These are phyloP conservation scores for Aspergillus sclerotiicarbonarius DNA, from an alignment of 495 filamentous ascomycete genomes.

Conservation along the genomic window DNA sequence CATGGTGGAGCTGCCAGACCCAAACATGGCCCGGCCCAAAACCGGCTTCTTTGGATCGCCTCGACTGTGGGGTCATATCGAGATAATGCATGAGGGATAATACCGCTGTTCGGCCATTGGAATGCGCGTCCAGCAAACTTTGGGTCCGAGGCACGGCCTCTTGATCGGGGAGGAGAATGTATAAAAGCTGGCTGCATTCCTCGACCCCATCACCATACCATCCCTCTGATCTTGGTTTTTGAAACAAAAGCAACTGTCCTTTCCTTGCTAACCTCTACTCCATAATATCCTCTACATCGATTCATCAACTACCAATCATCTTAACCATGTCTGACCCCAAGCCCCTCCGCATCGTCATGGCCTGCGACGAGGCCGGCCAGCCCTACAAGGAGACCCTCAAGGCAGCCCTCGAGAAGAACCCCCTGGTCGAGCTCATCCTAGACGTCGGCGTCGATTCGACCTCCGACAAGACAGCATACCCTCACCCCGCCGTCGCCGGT, in stretches of 20 bases:
- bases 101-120: not conserved
- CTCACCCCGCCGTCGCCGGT: constrained; percentile 72
- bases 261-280: not conserved
- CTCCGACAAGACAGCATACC: constrained; percentile 79
- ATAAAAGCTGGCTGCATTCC: not conserved
- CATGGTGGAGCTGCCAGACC: constrained; percentile 9
- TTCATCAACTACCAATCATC: too few relatives aligned
- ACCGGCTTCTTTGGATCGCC: constrained; percentile 2
- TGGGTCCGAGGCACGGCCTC: constrained; percentile 12
- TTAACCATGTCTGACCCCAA: constrained; percentile 42
- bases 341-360: constrained; percentile 59
- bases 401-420: constrained; percentile 62
- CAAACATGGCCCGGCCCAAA: not conserved
- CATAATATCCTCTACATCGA: too few relatives aligned
- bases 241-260: not conserved
- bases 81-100: not conserved
- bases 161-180: not conserved
- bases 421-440: constrained; percentile 63
- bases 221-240: not conserved
- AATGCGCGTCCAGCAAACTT: constrained; percentile 1
- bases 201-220: not conserved
- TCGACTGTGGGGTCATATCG: not conserved
- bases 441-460: constrained; percentile 66
- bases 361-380: constrained; percentile 72
- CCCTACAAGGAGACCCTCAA: constrained; percentile 79